Evolutionary conservation across 768 basidiomycete species (phyloP).

Genomic region (Guyanaporus albipodus): DNA sequence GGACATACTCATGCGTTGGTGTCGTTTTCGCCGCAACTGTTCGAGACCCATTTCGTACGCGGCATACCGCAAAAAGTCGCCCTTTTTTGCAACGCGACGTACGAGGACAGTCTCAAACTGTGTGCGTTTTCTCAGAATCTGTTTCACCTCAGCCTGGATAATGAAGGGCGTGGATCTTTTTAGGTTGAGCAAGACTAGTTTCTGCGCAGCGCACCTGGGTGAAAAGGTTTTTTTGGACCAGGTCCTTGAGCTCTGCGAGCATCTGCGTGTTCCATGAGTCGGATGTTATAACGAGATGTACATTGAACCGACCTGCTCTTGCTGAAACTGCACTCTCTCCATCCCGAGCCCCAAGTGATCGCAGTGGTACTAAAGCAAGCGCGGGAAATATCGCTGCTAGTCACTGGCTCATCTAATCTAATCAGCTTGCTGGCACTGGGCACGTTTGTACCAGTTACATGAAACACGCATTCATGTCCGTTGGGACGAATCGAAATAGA

Average conservation of each 20-base stretch:
- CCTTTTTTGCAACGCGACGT: constrained; percentile 77
- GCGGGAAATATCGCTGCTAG: constrained; percentile 8
- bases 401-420: constrained; percentile 12
- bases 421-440: constrained; percentile 5
- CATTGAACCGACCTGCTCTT: constrained; percentile 65
- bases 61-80: constrained; percentile 88
- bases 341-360: too few relatives aligned
- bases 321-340: constrained; percentile 93
- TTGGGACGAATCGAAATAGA: constrained; percentile 1
- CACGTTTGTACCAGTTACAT: constrained; percentile 2
- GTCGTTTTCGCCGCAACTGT: constrained; percentile 70
- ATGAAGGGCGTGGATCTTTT: constrained; percentile 2
- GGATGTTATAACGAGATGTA: background rate
- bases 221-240: constrained; percentile 82
- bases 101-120: constrained; percentile 81
- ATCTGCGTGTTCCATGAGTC: constrained; percentile 46
- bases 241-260: constrained; percentile 93
- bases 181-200: background rate
- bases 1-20: constrained; percentile 63
- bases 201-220: constrained; percentile 52
- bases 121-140: constrained; percentile 82
- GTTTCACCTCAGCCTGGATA: constrained; percentile 68
- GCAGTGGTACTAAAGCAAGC: background rate
- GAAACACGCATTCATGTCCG: background rate
- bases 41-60: constrained; percentile 90